Evolutionary conservation across 2,329 filamentous ascomycete species (phyloP), one percentile per base, ranked within the genome.

Genomic region (Aspergillus texensis): DNA sequence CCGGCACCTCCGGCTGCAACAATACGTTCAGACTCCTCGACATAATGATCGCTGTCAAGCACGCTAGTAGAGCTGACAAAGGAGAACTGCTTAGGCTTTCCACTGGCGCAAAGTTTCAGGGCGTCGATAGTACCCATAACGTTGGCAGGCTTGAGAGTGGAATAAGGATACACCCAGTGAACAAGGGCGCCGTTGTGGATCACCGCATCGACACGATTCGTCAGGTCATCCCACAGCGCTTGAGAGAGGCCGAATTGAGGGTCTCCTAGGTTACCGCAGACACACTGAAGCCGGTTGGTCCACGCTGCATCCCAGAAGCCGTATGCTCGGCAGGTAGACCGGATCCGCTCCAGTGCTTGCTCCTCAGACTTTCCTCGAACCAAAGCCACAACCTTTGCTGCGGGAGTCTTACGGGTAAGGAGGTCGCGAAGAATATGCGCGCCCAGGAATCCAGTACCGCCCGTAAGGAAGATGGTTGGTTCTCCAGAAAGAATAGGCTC

Each of bases 381-480:
- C 62, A 94, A 89, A 0, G 89, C 88, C 62, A 96, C 88, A 11
- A 96, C 83, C 68, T 86, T 89, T 16, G 87, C 81, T 21, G 80
- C 77, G 21, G 81, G 84, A 19, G 80, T 79, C 11, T 82, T 80
- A 28, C 90, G 83, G 45, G 85, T 85, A 1, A 97, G 83, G 1
- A 97, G 78, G 61, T 96, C 92, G 61, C 86, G 86, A 36, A 96
- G 81, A 12, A 97, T 82, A 72, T 93, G 96, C 0, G 91, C 86
- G 32, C 94, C 94, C 24, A 97, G 79, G 82, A 97, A 97, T 2
- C 94, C 94, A 6, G 94, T 97, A 4, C 92, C 93, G 50, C 94
- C 93, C 3, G 94, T 97, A 6, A 97, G 80, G 77, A 97, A 91
- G 12, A 95, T 84, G 0, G 89, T 93, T 3, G 82, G 78, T 43